A percentile compares a stretch with the other conserved stretches of the same genome.
These are phyloP conservation scores for Bertia moriformis DNA, from an alignment of 2,329 filamentous ascomycete species.

Conservation along the genomic window DNA sequence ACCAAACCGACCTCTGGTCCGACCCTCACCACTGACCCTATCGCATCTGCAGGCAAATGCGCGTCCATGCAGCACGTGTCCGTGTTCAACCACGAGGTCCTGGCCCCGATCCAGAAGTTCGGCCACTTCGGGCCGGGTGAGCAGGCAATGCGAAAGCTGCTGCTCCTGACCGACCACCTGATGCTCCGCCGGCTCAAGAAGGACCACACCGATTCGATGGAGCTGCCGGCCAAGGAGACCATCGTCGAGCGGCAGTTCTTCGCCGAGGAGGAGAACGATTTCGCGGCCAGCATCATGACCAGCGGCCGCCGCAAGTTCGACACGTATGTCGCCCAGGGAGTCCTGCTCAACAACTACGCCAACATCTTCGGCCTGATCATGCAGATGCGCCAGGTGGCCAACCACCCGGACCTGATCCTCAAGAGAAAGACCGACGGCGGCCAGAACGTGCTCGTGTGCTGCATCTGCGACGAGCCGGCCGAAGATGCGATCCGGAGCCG, in stretches of 20 bases:
- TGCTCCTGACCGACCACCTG: slow-evolving; percentile 77
- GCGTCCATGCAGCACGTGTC: slow-evolving; percentile 52
- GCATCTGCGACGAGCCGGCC: slow-evolving; percentile 76
- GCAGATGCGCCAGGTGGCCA: slow-evolving; percentile 96
- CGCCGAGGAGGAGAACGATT: slow-evolving; percentile 87
- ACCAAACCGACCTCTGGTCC: not conserved
- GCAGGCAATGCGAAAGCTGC: slow-evolving; percentile 66
- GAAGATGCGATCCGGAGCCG: no score
- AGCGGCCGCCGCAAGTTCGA: slow-evolving; percentile 80
- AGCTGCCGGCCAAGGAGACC: slow-evolving; percentile 87
- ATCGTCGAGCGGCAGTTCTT: slow-evolving; percentile 91
- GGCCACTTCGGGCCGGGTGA: slow-evolving; percentile 38
- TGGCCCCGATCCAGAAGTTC: no score
- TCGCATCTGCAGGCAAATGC: no score
- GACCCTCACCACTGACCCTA: slow-evolving; percentile 2
- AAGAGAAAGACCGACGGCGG: slow-evolving; percentile 77
- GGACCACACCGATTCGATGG: slow-evolving; percentile 88
- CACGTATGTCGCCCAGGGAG: slow-evolving; percentile 86
- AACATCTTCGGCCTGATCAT: slow-evolving; percentile 98
- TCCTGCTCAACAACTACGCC: slow-evolving; percentile 92
- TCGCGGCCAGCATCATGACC: slow-evolving; percentile 88
- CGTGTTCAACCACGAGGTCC: slow-evolving; percentile 84
- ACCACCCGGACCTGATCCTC: slow-evolving; percentile 85
- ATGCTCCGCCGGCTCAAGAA: slow-evolving; percentile 93
- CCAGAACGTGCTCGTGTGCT: slow-evolving; percentile 79